phyloP scores from a whole-genome alignment of 768 basidiomycete genomes.

The Agrocybe praecox region DNA sequence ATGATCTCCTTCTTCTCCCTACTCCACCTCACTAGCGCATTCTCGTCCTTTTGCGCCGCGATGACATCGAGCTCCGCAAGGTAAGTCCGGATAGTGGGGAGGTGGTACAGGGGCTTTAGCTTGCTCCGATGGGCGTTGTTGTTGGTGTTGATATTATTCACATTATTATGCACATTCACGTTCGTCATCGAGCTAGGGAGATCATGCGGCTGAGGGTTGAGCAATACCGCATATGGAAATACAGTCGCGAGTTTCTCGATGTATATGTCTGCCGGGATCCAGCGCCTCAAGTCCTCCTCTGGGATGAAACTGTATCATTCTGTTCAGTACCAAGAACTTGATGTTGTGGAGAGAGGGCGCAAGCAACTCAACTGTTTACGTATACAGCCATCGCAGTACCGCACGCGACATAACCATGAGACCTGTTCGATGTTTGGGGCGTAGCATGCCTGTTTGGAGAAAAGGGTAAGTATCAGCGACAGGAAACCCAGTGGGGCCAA shows the following conservation, averaged over 20 bases:
- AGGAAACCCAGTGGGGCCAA: too few relatives aligned
- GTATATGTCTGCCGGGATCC: constrained; percentile 24
- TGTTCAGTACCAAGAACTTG: too few relatives aligned
- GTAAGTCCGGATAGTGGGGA: constrained; percentile 23
- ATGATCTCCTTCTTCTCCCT: constrained; percentile 27
- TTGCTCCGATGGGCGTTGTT: too few relatives aligned
- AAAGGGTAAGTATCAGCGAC: too few relatives aligned
- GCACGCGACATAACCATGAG: constrained; percentile 37
- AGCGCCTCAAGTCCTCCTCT: constrained; percentile 25
- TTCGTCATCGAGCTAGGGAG: constrained; percentile 8
- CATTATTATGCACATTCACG: neutral
- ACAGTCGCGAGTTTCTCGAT: constrained; percentile 28
- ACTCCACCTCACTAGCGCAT: constrained; percentile 27
- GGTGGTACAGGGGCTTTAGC: constrained; percentile 24
- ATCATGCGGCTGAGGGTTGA: constrained; percentile 19
- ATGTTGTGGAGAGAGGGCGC: too few relatives aligned
- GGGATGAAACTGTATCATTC: constrained; percentile 33
- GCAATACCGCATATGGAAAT: constrained; percentile 28
- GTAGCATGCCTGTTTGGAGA: constrained; percentile 32
- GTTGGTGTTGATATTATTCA: neutral
- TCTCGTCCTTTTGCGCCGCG: constrained; percentile 11
- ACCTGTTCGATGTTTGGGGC: constrained; percentile 29
- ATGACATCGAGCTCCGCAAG: constrained; percentile 28
- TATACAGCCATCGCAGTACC: constrained; percentile 38
- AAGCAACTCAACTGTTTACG: constrained; percentile 35